Base-by-base conservation (phyloP, 768 basidiomycete genomes). In the Lactarius akahatsu region DNA sequence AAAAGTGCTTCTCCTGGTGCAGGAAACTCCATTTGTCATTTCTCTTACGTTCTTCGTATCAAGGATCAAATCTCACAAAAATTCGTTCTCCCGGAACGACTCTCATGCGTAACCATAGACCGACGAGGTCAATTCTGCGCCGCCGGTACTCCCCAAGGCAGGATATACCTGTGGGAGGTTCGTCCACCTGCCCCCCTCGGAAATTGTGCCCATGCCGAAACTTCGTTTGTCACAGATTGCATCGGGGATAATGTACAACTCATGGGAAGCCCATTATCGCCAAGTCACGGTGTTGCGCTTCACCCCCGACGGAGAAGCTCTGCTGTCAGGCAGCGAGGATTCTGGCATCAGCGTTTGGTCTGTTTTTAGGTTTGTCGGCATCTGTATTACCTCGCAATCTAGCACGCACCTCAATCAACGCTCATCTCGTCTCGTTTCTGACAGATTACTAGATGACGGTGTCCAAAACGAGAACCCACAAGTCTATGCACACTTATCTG, bases 241-340 rank as follows among this genome's bases (percentile, higher is more conserved):
- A 11, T 97, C 96, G n/a, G 96, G 96, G n/a, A 88, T 96, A 61
- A 79, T 98, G 56, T 94, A 88, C 80, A 87, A 90, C 71, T 85
- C 91, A 0, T 95, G 95, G 87, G 96, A 98, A 67, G 96, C 96
- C 20, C 96, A 98, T 76, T 99, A 98, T 78, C 91, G 96, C 65
- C 83, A 87, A 74, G 84, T 98, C 61, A 91, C 85, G 67, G 88
- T 90, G 10, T 77, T 98, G 2, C 86, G 84, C 52, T 98, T 98
- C 75, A 91, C 93, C 10, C 80, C 81, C 23, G 95, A 97, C 73
- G 91, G 91, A 40, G 84, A 83, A 55, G 85, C 88, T 6, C 80
- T 99, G 55, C 72, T 98, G 20, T 91, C 93, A 40, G 94, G 91
- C 4, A 94, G 92, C 63, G 92, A 96, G 68, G 97, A 99, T 74